A percentile compares a stretch with the other conserved stretches of the same genome.
phyloP scores from a whole-genome alignment of 345 rosid species.

The Populus nigra region DNA sequence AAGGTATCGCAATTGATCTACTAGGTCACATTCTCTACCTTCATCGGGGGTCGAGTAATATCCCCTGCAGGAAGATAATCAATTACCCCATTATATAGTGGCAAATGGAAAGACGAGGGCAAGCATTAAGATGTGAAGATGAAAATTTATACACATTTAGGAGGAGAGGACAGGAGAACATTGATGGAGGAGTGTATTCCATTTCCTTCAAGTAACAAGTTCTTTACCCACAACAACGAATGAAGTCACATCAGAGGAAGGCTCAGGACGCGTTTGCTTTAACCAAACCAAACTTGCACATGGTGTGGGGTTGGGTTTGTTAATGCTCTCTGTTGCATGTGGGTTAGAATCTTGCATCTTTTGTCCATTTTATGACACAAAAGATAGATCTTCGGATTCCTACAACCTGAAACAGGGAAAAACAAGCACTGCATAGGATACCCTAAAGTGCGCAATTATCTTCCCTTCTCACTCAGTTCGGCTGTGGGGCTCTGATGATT shows the following conservation, averaged over 20 bases:
- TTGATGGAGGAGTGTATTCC: background rate
- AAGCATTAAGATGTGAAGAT: background rate
- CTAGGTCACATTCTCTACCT: background rate
- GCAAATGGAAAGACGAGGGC: background rate
- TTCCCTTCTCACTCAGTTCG: background rate
- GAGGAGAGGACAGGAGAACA: background rate
- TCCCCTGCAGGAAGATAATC: background rate
- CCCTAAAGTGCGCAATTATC: background rate
- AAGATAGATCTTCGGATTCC: slow-evolving; percentile 5
- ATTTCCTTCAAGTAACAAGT: background rate
- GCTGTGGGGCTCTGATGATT: slow-evolving; percentile 1
- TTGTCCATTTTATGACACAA: background rate
- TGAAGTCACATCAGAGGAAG: slow-evolving; percentile 7
- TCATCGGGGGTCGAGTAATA: background rate
- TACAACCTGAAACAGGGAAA: background rate
- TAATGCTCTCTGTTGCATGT: background rate
- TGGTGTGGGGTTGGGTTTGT: slow-evolving; percentile 10
- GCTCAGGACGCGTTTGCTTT: background rate
- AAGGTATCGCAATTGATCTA: too few species aligned
- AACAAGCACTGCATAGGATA: background rate
- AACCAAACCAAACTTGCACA: background rate
- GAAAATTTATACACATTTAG: background rate
- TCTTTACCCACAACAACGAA: background rate
- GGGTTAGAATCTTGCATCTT: background rate
- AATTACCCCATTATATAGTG: background rate